phyloP scores from a whole-genome alignment of 768 basidiomycete genomes.

The Coprinellus micaceus region DNA sequence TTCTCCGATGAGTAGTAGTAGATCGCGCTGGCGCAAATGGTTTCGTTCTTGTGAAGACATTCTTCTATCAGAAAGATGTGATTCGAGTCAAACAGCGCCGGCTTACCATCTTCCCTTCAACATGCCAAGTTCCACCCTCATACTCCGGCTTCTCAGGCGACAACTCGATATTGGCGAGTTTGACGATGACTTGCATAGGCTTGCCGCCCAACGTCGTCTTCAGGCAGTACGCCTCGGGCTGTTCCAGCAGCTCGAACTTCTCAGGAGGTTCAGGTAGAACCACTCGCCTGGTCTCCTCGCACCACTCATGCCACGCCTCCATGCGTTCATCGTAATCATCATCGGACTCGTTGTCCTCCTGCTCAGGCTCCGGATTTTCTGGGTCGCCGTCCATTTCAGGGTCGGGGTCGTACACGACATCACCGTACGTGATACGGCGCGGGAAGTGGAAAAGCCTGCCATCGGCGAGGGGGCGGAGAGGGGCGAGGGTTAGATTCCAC shows the following conservation, averaged over 20 bases:
- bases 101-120: conserved; percentile 18
- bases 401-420: neutral
- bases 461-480: neutral
- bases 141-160: conserved; percentile 17
- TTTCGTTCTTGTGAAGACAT: conserved; percentile 21
- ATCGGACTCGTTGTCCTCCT: neutral
- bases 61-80: conserved; percentile 14
- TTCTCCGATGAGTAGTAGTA: conserved; percentile 30
- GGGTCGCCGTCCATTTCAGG: neutral
- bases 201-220: conserved; percentile 13
- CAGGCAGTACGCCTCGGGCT: neutral
- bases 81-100: neutral
- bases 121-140: conserved; percentile 17
- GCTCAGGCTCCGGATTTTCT: neutral
- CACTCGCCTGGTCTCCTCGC: neutral
- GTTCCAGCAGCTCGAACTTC: neutral
- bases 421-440: neutral
- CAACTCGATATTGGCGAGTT: conserved; percentile 19
- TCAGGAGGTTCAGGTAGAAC: neutral
- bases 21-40: conserved; percentile 24
- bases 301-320: neutral
- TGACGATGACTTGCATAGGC: conserved; percentile 19
- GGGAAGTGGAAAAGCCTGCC: neutral
- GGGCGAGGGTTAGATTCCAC: conserved; percentile 25
- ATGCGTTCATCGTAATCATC: neutral